These are phyloP conservation scores for Blumeriella jaapii DNA, from an alignment of 2,329 filamentous ascomycete species.

Conservation along the genomic window DNA sequence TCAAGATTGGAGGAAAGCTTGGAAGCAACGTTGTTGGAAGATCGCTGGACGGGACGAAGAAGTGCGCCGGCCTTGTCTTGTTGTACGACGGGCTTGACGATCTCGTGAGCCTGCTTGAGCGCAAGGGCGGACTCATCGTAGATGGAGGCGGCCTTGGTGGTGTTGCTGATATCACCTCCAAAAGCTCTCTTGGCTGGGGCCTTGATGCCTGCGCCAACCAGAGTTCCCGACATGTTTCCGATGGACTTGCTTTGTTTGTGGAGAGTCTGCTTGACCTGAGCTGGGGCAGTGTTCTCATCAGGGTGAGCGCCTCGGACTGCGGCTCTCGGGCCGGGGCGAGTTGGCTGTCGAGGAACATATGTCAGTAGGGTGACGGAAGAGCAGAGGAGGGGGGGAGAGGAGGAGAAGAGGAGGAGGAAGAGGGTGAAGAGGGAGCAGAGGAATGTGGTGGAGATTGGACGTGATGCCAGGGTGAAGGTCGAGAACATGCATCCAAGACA, in stretches of 20 bases:
- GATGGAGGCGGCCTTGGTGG: slow-evolving; percentile 29
- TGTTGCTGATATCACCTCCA: slow-evolving; percentile 76
- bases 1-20: slow-evolving; percentile 14
- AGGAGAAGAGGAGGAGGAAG: slow-evolving; percentile 16
- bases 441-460: slow-evolving; percentile 14
- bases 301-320: slow-evolving; percentile 49
- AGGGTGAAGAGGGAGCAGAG: slow-evolving; percentile 11
- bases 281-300: slow-evolving; percentile 58
- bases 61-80: slow-evolving; percentile 33
- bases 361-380: slow-evolving; percentile 9
- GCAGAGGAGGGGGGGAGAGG: slow-evolving; percentile 6
- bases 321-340: slow-evolving; percentile 39
- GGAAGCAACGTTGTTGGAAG: slow-evolving; percentile 27
- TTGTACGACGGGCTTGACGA: slow-evolving; percentile 21
- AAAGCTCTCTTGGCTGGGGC: slow-evolving; percentile 62
- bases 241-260: slow-evolving; percentile 79
- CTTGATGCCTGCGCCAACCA: slow-evolving; percentile 45
- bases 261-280: slow-evolving; percentile 43
- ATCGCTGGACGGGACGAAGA: slow-evolving; percentile 52
- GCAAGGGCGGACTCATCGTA: slow-evolving; percentile 46
- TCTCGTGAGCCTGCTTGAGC: slow-evolving; percentile 31
- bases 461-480: slow-evolving; percentile 1
- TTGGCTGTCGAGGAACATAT: slow-evolving; percentile 17
- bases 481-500: slow-evolving; percentile 1
- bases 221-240: slow-evolving; percentile 42